These are phyloP conservation scores for Melampsora larici-populina DNA, from an alignment of 1,284 basidiomycete species.

Conservation along the genomic window DNA sequence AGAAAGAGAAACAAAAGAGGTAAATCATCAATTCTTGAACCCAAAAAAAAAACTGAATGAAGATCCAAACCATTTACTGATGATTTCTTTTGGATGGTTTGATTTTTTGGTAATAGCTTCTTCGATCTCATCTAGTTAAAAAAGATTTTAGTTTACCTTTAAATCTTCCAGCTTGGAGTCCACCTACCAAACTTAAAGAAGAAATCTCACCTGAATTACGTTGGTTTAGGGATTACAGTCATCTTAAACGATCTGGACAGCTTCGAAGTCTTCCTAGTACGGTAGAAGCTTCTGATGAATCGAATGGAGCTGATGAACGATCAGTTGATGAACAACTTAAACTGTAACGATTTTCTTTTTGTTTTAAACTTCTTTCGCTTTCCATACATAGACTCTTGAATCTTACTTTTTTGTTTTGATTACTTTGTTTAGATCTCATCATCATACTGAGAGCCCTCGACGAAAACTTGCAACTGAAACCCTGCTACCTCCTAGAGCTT, in stretches of 20 bases:
- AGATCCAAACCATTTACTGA: background rate
- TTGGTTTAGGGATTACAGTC: conserved; percentile 20
- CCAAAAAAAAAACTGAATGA: too few species aligned
- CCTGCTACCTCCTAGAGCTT: background rate
- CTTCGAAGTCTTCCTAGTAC: background rate
- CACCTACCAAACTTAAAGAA: conserved; percentile 1
- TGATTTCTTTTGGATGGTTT: background rate
- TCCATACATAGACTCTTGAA: background rate
- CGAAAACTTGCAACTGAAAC: background rate
- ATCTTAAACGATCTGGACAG: background rate
- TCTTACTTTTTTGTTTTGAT: too few species aligned
- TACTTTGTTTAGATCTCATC: background rate
- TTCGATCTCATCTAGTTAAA: background rate
- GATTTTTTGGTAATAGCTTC: conserved; percentile 8
- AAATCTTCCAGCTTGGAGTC: conserved; percentile 26
- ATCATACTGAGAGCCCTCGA: background rate
- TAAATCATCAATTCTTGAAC: background rate
- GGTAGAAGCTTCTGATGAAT: background rate
- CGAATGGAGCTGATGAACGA: background rate
- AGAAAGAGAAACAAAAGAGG: background rate
- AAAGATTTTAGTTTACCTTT: conserved; percentile 22
- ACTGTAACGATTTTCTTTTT: too few species aligned
- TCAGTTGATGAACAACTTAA: background rate
- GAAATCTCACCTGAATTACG: conserved; percentile 15
- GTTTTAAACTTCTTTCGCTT: too few species aligned